Conservation (phyloP, 2,329 filamentous ascomycete species). For the Fusarium sp. region DNA sequence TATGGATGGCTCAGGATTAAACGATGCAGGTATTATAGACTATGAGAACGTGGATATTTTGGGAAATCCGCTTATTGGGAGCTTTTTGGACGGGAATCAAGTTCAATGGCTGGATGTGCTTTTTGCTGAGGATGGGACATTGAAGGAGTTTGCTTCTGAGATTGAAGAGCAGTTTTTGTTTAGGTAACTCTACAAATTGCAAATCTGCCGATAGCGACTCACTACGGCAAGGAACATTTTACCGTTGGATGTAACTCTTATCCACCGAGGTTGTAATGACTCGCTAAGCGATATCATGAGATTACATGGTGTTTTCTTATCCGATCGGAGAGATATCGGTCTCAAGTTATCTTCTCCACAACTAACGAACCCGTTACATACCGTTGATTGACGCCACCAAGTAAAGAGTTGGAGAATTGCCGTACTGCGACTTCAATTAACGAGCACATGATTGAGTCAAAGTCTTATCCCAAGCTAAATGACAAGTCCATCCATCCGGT, state of each 20-base stretch:
- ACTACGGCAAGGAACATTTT: background rate
- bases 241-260: background rate
- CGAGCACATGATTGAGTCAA: background rate
- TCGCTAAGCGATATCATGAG: background rate
- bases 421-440: accelerated
- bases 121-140: constrained; percentile 42
- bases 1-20: background rate
- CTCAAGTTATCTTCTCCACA: background rate
- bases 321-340: background rate
- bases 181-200: background rate
- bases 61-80: constrained; percentile 43
- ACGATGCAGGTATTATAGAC: constrained; percentile 3
- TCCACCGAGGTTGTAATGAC: background rate
- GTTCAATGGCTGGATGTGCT: constrained; percentile 42
- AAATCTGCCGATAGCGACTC: background rate
- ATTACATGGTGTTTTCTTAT: background rate
- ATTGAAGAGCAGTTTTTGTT: constrained; percentile 45
- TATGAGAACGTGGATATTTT: constrained; percentile 41
- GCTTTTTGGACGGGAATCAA: constrained; percentile 44
- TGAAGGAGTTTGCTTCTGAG: constrained; percentile 44
- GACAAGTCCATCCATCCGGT: background rate
- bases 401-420: background rate
- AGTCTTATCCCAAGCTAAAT: background rate
- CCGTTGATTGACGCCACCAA: background rate
- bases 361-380: background rate